Evolutionary conservation across 352 stramenopile species (phyloP).

Genomic region (Phytophthora tentaculata): DNA sequence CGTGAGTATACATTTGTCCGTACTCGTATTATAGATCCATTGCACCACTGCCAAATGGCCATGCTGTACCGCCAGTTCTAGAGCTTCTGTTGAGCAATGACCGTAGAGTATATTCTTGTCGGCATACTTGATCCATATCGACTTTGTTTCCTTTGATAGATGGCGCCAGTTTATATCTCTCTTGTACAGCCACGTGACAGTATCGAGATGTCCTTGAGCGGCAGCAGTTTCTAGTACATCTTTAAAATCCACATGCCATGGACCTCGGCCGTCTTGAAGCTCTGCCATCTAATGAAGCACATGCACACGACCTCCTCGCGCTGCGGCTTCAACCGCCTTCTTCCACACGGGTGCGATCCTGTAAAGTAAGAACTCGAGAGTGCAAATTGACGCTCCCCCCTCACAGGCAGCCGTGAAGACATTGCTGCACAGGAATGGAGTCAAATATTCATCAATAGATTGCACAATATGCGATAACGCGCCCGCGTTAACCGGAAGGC

Average conservation of each 20-base stretch:
- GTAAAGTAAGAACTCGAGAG: neutral
- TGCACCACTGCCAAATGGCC: constrained; percentile 10
- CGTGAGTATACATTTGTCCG: neutral
- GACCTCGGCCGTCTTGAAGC: neutral
- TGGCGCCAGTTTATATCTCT: no score
- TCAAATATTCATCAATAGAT: no score
- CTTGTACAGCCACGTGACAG: constrained; percentile 9
- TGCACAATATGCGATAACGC: no score
- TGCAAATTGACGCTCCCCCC: neutral
- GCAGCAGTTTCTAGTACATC: neutral
- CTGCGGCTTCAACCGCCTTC: neutral
- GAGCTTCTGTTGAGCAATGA: neutral
- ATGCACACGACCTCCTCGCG: neutral
- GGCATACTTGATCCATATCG: neutral
- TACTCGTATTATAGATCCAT: neutral
- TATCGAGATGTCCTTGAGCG: constrained; percentile 15
- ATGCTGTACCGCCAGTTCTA: neutral
- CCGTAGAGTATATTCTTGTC: no score
- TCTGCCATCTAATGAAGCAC: constrained; percentile 17
- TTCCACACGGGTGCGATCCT: neutral
- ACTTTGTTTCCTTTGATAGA: no score
- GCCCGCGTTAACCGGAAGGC: no score
- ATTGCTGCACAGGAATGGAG: no score
- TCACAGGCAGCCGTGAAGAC: no score
- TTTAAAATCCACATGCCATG: constrained; percentile 5